Evolutionary conservation across 305 asterid genomes (phyloP).

Genomic region (Striga hermonthica): DNA sequence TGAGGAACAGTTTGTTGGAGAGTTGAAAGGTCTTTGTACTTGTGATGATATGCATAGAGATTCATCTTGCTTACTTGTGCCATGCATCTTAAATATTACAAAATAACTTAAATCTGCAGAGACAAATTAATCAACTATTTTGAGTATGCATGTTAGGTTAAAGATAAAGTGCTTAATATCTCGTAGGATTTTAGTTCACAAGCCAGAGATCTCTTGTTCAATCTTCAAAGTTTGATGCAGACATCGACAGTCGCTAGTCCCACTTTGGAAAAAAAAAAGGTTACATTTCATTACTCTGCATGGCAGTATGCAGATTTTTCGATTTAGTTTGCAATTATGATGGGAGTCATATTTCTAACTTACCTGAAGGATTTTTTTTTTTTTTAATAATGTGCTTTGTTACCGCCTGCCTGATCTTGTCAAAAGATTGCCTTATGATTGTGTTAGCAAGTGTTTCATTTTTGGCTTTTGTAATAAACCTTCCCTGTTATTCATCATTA

Average conservation of each 20-base stretch:
- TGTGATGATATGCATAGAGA: slow-evolving; percentile 1
- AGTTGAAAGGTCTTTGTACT: slow-evolving; percentile 5
- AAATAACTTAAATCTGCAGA: slow-evolving; percentile 21
- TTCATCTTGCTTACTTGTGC: slow-evolving; percentile 22
- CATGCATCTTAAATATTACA: slow-evolving; percentile 20
- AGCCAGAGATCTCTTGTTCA: slow-evolving; percentile 9
- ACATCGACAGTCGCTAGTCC: slow-evolving; percentile 9
- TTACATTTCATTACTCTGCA: slow-evolving; percentile 4
- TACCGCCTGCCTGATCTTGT: slow-evolving; percentile 8
- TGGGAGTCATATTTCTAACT: background rate
- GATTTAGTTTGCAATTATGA: slow-evolving; percentile 4
- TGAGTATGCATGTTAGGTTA: slow-evolving; percentile 11
- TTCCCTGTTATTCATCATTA: background rate
- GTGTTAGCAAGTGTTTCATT: slow-evolving; percentile 19
- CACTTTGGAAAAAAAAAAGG: slow-evolving; percentile 12
- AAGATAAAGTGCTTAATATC: slow-evolving; percentile 17
- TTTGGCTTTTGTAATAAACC: slow-evolving; percentile 28
- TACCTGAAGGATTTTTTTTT: slow-evolving; percentile 13
- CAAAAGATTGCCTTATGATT: slow-evolving; percentile 22
- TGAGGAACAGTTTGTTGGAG: slow-evolving; percentile 19
- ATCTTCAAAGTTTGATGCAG: slow-evolving; percentile 13
- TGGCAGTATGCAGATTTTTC: no score
- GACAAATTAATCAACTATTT: slow-evolving; percentile 16
- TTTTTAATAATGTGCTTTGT: background rate
- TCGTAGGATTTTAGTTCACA: slow-evolving; percentile 18